Evolutionary conservation across 2,329 filamentous ascomycete genomes (phyloP).

Genomic region (Coleophoma cylindrospora): DNA sequence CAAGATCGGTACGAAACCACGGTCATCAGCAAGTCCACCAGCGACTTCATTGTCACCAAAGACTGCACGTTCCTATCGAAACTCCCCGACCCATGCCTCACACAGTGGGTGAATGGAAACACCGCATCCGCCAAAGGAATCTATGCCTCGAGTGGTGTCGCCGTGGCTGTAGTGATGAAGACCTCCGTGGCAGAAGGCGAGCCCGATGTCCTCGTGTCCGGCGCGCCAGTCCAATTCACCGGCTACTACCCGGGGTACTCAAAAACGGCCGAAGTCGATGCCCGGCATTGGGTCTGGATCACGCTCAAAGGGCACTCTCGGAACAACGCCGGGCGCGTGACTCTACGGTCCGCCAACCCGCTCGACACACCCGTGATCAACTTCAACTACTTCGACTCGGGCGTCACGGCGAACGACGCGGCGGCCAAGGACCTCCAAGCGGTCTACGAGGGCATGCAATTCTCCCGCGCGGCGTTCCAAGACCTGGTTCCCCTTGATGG

Average conservation of each 20-base stretch:
- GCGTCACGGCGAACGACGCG: constrained; percentile 10
- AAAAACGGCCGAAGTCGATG: constrained; percentile 30
- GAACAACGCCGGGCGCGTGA: constrained; percentile 57
- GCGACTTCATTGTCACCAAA: constrained; percentile 30
- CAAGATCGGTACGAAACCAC: constrained; percentile 47
- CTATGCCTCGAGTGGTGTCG: constrained; percentile 43
- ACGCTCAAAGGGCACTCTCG: constrained; percentile 55
- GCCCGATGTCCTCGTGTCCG: constrained; percentile 29
- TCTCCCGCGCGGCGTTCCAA: constrained; percentile 27
- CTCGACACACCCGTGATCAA: constrained; percentile 57
- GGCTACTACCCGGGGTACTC: constrained; percentile 35
- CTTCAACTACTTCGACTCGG: constrained; percentile 50
- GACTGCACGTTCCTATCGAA: constrained; percentile 28
- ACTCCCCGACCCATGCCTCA: constrained; percentile 29
- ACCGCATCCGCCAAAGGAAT: constrained; percentile 1
- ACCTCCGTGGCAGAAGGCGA: constrained; percentile 31
- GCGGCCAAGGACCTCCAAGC: constrained; percentile 30
- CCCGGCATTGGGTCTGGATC: constrained; percentile 27
- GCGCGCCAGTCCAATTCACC: constrained; percentile 17
- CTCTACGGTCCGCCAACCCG: constrained; percentile 55
- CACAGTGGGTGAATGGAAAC: constrained; percentile 15
- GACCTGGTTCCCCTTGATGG: constrained; percentile 29
- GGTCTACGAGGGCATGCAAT: constrained; percentile 30
- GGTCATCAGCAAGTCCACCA: constrained; percentile 35
- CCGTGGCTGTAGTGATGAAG: constrained; percentile 27